These are phyloP conservation scores for Heimioporus sp. DNA, from an alignment of 768 basidiomycete genomes.

Conservation along the genomic window DNA sequence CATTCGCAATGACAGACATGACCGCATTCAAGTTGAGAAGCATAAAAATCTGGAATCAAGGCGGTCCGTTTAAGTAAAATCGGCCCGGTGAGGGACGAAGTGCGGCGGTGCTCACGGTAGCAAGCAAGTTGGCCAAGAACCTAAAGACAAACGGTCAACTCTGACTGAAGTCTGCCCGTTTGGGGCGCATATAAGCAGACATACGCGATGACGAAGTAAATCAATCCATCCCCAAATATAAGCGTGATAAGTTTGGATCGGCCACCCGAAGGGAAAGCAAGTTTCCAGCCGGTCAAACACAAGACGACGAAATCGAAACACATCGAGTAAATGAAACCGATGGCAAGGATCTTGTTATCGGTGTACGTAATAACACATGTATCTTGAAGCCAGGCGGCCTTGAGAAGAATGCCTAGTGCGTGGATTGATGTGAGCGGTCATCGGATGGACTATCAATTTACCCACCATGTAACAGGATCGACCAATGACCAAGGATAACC, in stretches of 20 bases:
- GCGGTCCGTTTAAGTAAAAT: not conserved
- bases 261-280: slow-evolving; percentile 44
- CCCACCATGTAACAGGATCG: slow-evolving; percentile 62
- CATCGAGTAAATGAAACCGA: slow-evolving; percentile 75
- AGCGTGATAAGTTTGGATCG: slow-evolving; percentile 58
- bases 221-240: slow-evolving; percentile 70
- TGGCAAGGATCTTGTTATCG: slow-evolving; percentile 56
- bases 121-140: slow-evolving; percentile 65
- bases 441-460: not conserved
- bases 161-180: not conserved
- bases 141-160: slow-evolving; percentile 32
- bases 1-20: slow-evolving; percentile 72
- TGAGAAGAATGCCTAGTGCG: slow-evolving; percentile 51
- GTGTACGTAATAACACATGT: slow-evolving; percentile 62
- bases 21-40: slow-evolving; percentile 66
- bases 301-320: slow-evolving; percentile 65
- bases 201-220: slow-evolving; percentile 72
- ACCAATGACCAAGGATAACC: slow-evolving; percentile 71
- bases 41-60: slow-evolving; percentile 49
- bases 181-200: slow-evolving; percentile 22
- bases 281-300: slow-evolving; percentile 58
- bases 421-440: not conserved
- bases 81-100: not conserved
- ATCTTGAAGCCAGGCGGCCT: slow-evolving; percentile 50
- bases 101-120: slow-evolving; percentile 34